Conservation (phyloP, 257 asterid species). For the Solanum gracilifrons region DNA sequence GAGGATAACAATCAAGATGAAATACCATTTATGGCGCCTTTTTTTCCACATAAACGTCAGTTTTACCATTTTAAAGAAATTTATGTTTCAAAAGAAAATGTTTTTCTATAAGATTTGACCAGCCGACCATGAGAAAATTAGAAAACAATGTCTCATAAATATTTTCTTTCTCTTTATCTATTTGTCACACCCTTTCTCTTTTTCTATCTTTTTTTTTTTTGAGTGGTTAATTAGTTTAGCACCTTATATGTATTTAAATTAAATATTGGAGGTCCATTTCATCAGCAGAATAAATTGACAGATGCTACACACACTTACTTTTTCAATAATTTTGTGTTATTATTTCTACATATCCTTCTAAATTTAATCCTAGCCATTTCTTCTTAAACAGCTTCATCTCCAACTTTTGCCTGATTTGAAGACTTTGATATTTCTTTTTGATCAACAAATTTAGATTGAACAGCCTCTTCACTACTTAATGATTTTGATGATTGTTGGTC, state of each 20-base stretch:
- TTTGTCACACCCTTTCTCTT: too few species aligned
- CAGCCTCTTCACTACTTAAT: background rate
- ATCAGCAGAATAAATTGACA: background rate
- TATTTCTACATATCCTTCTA: background rate
- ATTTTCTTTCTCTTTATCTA: background rate
- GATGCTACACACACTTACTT: background rate
- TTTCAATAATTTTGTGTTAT: background rate
- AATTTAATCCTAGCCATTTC: background rate
- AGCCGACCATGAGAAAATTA: background rate
- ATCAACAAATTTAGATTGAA: background rate
- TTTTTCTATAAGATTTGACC: background rate
- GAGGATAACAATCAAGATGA: background rate
- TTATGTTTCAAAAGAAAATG: background rate
- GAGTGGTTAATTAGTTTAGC: background rate
- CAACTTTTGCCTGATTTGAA: background rate
- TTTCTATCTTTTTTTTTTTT: too few species aligned
- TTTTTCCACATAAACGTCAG: background rate
- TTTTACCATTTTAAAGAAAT: background rate
- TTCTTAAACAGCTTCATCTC: background rate
- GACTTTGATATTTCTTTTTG: background rate
- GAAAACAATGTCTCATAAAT: background rate
- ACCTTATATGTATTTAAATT: background rate
- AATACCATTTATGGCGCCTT: background rate
- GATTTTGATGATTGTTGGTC: slow-evolving; percentile 7
- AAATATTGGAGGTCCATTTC: background rate